Base-by-base conservation (phyloP, 2,329 filamentous ascomycete species). In the Neonectria ditissima region DNA sequence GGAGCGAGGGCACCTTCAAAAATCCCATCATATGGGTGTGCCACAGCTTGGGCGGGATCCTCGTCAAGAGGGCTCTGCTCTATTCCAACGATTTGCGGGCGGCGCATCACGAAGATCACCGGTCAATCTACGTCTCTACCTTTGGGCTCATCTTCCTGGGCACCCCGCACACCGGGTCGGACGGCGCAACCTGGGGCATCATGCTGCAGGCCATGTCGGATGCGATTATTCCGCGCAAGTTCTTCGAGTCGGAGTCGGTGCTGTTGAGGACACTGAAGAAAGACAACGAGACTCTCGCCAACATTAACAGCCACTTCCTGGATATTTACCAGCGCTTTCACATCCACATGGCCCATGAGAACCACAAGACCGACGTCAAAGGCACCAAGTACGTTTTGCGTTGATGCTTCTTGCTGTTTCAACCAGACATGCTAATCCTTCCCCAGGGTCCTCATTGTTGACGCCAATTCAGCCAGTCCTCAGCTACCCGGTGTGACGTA, bases 341-440 rank as follows among this genome's bases (percentile, higher is more conserved):
- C 67, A 88, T 94, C 54, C 91, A 91, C 71, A 92, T 93, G 85
- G 92, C 89, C 39, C 91, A 93, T 59, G 92, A 94, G 74, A 90
- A 89, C 48, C 87, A 90, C 69, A 90, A 89, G 65, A 92, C 90
- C 0, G 87, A 92, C 66, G 71, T 93, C 37, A 90, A 86, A 69
- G 88, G 87, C 2, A 87, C 87, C 1, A 88, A 80, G 80, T 81
- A 70, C 48, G 80, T 72, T n/a, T 8, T 11, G 10, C n/a, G 10
- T 24, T 11, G 16, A 10, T 9, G 2, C 18, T 8, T 60, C 14
- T 32, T n/a, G 13, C 8, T 2, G 1, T 22, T 18, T 26, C 20
- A 39, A 11, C 37, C 2, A 22, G 13, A 3, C 3, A 5, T 16
- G 30, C 67, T 69, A 39, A 71, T 54, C 5, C 4, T 50, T 5